A percentile compares a stretch with the other conserved stretches of the same genome.
These are phyloP conservation scores for button mushroom (Agaricus bisporus) DNA, from an alignment of 768 basidiomycete genomes.

Conservation along the genomic window DNA sequence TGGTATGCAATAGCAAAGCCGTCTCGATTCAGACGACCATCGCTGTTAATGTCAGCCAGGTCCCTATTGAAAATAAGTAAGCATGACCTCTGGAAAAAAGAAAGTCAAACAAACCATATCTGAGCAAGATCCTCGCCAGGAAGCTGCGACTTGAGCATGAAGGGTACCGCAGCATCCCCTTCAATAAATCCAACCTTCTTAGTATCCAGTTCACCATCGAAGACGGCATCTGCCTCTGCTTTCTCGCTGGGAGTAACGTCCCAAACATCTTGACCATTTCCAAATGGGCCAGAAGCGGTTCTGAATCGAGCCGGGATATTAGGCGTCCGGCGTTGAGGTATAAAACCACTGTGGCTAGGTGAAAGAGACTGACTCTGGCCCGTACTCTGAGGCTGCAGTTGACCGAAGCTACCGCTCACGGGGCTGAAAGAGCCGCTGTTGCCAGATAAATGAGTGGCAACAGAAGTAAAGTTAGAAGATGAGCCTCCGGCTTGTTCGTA, in stretches of 20 bases:
- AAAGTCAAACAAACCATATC: conserved; percentile 63
- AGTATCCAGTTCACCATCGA: conserved; percentile 68
- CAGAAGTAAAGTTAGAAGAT: conserved; percentile 21
- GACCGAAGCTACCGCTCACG: conserved; percentile 31
- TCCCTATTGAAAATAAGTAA: conserved; percentile 54
- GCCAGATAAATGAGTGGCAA: conserved; percentile 53
- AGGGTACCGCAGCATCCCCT: conserved; percentile 91
- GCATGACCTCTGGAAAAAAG: neutral
- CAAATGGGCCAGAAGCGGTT: conserved; percentile 12
- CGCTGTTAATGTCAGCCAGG: conserved; percentile 82
- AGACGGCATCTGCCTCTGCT: conserved; percentile 67
- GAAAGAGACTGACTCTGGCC: conserved; percentile 49
- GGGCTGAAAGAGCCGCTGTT: conserved; percentile 61
- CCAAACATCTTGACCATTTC: conserved; percentile 46
- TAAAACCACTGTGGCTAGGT: conserved; percentile 41
- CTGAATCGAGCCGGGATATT: conserved; percentile 31
- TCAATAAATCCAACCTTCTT: conserved; percentile 76
- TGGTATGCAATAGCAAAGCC: conserved; percentile 96
- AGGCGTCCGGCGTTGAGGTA: conserved; percentile 24
- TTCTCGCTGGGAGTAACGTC: conserved; percentile 83
- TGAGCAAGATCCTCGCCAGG: conserved; percentile 80
- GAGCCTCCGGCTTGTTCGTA: conserved; percentile 74
- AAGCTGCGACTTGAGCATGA: conserved; percentile 88
- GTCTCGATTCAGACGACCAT: conserved; percentile 82
- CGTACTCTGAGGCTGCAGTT: conserved; percentile 58